Evolutionary conservation across 2,329 filamentous ascomycete genomes (phyloP).

Genomic region (Neospermospora avenae): DNA sequence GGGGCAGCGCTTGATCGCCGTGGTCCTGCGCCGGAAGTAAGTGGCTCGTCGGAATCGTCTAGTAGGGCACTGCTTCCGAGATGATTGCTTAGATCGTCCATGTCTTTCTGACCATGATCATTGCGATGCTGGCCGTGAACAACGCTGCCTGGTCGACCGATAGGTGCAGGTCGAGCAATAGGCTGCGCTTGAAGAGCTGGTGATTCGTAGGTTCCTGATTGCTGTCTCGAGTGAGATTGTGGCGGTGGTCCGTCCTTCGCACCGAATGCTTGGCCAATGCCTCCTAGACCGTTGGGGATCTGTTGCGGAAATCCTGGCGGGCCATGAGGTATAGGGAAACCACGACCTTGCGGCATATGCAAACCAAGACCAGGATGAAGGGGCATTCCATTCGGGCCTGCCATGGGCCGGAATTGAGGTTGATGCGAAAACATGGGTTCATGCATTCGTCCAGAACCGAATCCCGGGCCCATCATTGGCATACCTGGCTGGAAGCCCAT

Average conservation of each 20-base stretch:
- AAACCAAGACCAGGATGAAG: slow-evolving; percentile 59
- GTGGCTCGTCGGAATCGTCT: slow-evolving; percentile 65
- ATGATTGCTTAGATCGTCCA: slow-evolving; percentile 73
- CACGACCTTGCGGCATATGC: slow-evolving; percentile 50
- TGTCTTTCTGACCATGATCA: slow-evolving; percentile 46
- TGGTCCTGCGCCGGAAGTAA: slow-evolving; percentile 36
- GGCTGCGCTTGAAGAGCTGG: slow-evolving; percentile 57
- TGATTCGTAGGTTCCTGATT: slow-evolving; percentile 59
- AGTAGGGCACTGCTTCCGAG: slow-evolving; percentile 88
- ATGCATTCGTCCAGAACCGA: slow-evolving; percentile 39
- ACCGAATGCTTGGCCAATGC: slow-evolving; percentile 41
- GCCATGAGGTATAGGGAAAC: slow-evolving; percentile 38
- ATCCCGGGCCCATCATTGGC: slow-evolving; percentile 42
- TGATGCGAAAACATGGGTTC: slow-evolving; percentile 54
- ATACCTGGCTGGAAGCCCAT: slow-evolving; percentile 51
- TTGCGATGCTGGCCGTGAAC: slow-evolving; percentile 48
- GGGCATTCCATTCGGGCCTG: slow-evolving; percentile 47
- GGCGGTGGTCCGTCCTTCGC: slow-evolving; percentile 41
- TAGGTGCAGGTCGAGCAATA: slow-evolving; percentile 79
- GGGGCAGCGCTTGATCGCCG: slow-evolving; percentile 34
- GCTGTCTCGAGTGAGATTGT: slow-evolving; percentile 69
- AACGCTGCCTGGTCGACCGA: slow-evolving; percentile 79
- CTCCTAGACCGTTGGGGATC: slow-evolving; percentile 40
- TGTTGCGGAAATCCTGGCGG: slow-evolving; percentile 54
- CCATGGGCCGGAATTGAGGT: slow-evolving; percentile 52